Evolutionary conservation across 768 basidiomycete genomes (phyloP).

Genomic region (Asterophora parasitica): DNA sequence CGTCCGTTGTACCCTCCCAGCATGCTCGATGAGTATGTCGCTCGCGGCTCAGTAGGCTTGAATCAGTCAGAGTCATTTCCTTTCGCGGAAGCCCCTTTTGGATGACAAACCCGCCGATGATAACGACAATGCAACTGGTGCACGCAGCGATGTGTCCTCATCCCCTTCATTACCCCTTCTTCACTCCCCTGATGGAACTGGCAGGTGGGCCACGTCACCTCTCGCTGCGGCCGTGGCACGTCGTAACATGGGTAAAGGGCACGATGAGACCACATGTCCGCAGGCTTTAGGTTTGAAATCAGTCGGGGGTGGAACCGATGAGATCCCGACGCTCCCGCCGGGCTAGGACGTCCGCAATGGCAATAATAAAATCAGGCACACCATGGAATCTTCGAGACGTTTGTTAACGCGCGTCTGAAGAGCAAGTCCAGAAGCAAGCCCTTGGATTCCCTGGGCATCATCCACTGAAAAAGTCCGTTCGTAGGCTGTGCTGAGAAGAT

Average conservation of each 20-base stretch:
- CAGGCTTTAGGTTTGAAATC: background rate
- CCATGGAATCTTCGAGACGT: no score
- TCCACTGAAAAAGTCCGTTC: no score
- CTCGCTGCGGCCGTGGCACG: background rate
- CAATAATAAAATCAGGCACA: no score
- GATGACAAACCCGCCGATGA: constrained; percentile 14
- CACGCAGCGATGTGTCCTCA: no score
- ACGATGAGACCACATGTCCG: constrained; percentile 6
- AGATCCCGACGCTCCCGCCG: constrained; percentile 3
- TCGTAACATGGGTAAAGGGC: constrained; percentile 7
- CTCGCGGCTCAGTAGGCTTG: constrained; percentile 8
- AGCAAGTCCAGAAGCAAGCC: no score
- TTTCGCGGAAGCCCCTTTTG: background rate
- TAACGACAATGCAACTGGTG: no score
- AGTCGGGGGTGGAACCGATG: constrained; percentile 8
- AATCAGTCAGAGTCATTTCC: constrained; percentile 16
- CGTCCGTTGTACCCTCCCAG: no score
- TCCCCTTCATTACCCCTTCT: background rate
- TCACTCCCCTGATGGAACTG: background rate
- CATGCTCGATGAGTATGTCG: no score
- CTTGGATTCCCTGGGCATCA: no score
- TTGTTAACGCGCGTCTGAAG: no score
- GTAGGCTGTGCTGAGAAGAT: no score
- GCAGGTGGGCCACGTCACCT: background rate
- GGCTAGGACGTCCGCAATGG: background rate